A percentile compares a stretch with the other conserved stretches of the same genome.
These are phyloP conservation scores for Oemleria cerasiformis DNA, from an alignment of 306 rosid genomes.

Conservation along the genomic window DNA sequence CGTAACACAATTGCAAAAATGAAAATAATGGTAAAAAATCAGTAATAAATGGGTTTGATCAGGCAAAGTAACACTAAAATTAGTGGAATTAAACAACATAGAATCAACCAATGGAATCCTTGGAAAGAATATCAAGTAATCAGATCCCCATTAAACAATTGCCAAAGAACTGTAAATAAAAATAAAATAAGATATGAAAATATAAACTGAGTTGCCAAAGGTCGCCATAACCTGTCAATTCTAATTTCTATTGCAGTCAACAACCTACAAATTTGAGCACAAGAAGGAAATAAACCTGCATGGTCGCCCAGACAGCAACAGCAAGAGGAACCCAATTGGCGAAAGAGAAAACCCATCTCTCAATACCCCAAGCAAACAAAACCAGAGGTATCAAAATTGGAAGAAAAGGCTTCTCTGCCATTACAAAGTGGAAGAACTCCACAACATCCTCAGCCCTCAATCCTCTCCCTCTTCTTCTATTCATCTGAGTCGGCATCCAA, in stretches of 20 bases:
- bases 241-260: neutral
- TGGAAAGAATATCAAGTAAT: neutral
- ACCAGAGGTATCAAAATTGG: conserved; percentile 56
- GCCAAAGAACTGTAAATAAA: neutral
- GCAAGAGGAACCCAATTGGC: conserved; percentile 83
- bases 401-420: conserved; percentile 54
- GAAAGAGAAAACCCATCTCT: conserved; percentile 80
- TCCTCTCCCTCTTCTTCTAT: conserved; percentile 32
- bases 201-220: too few species aligned
- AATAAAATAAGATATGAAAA: neutral
- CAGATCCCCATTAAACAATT: neutral
- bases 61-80: neutral
- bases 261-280: neutral
- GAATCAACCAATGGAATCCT: neutral
- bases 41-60: neutral
- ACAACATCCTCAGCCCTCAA: conserved; percentile 43
- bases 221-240: too few species aligned
- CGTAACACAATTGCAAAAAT: neutral
- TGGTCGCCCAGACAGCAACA: conserved; percentile 75
- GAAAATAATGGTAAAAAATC: neutral
- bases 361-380: conserved; percentile 71
- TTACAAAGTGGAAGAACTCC: conserved; percentile 47
- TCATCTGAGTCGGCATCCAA: conserved; percentile 46
- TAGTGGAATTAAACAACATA: neutral
- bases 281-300: conserved; percentile 53